These are phyloP conservation scores for Globisporangium takayamanum DNA, from an alignment of 352 stramenopile species.

Conservation along the genomic window DNA sequence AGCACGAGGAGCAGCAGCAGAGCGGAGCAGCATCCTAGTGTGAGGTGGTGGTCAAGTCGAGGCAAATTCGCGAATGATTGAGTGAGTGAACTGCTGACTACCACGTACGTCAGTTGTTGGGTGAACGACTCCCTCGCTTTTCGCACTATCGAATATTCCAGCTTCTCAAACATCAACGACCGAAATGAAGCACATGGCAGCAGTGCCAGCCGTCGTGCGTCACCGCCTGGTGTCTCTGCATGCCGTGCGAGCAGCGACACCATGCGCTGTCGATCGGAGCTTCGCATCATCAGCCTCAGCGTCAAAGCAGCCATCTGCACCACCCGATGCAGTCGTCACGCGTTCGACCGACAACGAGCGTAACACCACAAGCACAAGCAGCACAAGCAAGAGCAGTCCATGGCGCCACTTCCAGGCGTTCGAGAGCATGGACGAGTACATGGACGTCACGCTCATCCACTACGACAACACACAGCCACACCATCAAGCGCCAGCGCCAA, in stretches of 20 bases:
- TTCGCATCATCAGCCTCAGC: neutral
- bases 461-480: conserved; percentile 33
- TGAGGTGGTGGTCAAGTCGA: neutral
- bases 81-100: neutral
- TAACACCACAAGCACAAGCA: conserved; percentile 2
- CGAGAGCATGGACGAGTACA: conserved; percentile 59
- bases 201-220: no score
- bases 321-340: neutral
- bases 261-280: no score
- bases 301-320: neutral
- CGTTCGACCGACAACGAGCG: neutral
- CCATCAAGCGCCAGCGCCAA: neutral
- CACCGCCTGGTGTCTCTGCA: no score
- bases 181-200: no score
- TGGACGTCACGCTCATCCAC: conserved; percentile 57
- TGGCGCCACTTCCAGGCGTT: conserved; percentile 64
- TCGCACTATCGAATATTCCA: neutral
- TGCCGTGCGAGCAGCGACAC: no score
- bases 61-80: neutral
- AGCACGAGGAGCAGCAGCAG: neutral
- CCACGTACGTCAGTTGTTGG: no score
- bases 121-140: no score
- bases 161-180: no score
- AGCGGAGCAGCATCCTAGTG: conserved; percentile 1
- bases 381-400: conserved; percentile 7